phyloP scores from a whole-genome alignment of 495 filamentous ascomycete species.

The Penicillium coprophilum region DNA sequence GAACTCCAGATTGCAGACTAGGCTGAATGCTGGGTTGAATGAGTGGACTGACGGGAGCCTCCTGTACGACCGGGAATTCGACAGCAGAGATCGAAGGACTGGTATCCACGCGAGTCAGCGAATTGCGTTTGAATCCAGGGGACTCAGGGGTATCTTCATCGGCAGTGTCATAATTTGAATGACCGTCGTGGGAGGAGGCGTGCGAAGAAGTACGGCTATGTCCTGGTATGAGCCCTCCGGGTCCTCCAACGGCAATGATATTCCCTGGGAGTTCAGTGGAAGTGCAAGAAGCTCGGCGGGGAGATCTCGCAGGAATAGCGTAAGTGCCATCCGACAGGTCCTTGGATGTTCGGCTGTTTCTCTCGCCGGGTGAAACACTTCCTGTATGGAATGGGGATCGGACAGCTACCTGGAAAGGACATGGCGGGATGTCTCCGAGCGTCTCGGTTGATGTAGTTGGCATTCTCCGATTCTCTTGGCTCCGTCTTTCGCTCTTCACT shows the following conservation, averaged over 20 bases:
- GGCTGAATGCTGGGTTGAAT: background rate
- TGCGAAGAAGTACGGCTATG: constrained; percentile 21
- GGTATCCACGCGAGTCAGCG: background rate
- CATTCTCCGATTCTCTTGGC: constrained; percentile 5
- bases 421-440: background rate
- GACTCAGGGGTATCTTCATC: constrained; percentile 32
- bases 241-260: background rate
- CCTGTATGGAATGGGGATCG: constrained; percentile 11
- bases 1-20: background rate
- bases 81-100: background rate
- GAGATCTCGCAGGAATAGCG: constrained; percentile 4
- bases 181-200: constrained; percentile 17
- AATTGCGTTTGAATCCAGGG: constrained; percentile 9
- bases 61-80: background rate
- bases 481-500: constrained; percentile 8
- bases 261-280: constrained; percentile 2
- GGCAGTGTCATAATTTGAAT: constrained; percentile 41
- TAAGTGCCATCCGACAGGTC: constrained; percentile 1
- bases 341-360: constrained; percentile 6
- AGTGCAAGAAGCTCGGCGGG: background rate
- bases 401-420: constrained; percentile 7
- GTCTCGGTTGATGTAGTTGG: constrained; percentile 1
- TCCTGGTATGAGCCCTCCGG: constrained; percentile 1
- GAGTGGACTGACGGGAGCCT: background rate
- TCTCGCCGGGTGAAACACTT: constrained; percentile 4